Evolutionary conservation across 805 yeast species (phyloP).

Genomic region (Candida morakotiae): DNA sequence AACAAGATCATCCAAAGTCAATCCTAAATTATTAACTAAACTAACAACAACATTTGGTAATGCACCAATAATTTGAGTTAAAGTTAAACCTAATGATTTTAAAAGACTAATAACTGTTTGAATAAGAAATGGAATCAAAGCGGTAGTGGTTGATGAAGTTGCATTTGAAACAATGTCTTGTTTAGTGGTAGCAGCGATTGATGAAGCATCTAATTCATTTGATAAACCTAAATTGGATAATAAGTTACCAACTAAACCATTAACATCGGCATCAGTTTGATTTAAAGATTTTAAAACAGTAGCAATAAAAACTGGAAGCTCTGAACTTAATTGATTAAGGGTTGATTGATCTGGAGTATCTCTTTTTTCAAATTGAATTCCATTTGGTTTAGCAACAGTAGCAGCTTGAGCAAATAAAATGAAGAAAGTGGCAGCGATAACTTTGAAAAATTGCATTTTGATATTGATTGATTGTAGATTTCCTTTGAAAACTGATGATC

Average conservation of each 20-base stretch:
- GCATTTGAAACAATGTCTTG: background rate
- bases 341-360: background rate
- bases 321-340: background rate
- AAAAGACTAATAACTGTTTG: background rate
- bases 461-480: no score
- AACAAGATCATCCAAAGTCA: background rate
- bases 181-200: background rate
- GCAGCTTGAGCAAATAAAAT: slow-evolving; percentile 3
- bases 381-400: background rate
- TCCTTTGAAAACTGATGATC: no score
- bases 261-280: slow-evolving; percentile 1
- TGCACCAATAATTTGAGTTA: background rate
- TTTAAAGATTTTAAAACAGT: background rate
- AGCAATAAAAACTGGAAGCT: background rate
- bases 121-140: background rate
- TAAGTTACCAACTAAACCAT: background rate
- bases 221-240: background rate
- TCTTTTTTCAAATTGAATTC: background rate
- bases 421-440: background rate
- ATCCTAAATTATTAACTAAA: background rate
- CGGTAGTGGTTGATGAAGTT: background rate
- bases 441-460: slow-evolving; percentile 1
- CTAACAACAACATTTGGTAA: background rate
- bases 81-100: background rate
- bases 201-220: background rate